Evolutionary conservation across 164 flowering plant genomes (phyloP), one percentile per base, ranked within the genome.

Genomic region (Amborella trichopoda): DNA sequence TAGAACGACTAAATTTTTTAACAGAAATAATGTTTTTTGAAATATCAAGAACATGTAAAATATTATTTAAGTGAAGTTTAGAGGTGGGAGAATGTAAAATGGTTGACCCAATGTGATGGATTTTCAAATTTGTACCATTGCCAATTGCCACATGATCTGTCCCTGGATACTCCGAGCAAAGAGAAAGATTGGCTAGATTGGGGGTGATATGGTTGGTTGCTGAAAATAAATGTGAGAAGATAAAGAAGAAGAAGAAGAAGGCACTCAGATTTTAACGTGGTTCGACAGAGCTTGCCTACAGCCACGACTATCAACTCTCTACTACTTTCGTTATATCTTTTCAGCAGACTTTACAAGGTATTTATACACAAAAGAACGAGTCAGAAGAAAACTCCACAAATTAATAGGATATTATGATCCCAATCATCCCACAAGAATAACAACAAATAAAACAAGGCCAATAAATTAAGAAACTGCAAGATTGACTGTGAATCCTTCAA

Each of bases 31-130:
- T 1, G 14, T 22, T 43, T 18, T 43, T 43, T 43, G 17, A 13
- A 4, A 43, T 43, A 18, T 43, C 28, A 22, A 20, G 46, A 26
- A 43, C 46, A 43, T 43, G 28, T 13, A 23, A 13, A 10, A 43
- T 43, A 22, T 24, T 28, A n/a, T 43, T 22, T 17, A 43, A 13
- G 23, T 43, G 23, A 13, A 43, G 24, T 13, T 25, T 12, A 43
- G 28, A 43, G 11, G 25, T 13, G 24, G 16, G 28, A 24, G 18
- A 23, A 23, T 42, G 2, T 1, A 24, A 11, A 13, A 43, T 43
- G 3, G 46, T 14, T 4, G 17, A 43, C 5, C 17, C 2, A 43
- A 43, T 23, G 14, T 43, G 0, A 43, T 17, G 9, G 25, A 43
- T 43, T 3, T 2, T 6, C 46, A 43, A 43, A 43, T 28, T 20